phyloP scores from a whole-genome alignment of 352 stramenopile species.

The Globisporangium camurandrum region DNA sequence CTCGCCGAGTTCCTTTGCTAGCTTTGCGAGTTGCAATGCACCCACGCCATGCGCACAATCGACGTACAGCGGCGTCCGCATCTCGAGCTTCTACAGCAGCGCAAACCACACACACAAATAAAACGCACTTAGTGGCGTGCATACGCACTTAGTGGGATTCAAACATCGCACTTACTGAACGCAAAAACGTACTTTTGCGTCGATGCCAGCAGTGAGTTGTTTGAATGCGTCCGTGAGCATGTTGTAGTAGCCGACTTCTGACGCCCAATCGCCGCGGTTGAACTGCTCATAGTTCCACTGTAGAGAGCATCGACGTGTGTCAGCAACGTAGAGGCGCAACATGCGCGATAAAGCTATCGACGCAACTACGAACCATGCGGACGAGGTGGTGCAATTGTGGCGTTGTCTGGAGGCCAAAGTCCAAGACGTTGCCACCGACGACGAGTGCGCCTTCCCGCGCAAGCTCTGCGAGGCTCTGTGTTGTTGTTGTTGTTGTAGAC shows the following conservation, averaged over 20 bases:
- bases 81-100: slow-evolving; percentile 54
- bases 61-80: slow-evolving; percentile 79
- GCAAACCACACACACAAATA: neutral
- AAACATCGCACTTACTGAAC: neutral
- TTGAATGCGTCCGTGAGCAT: slow-evolving; percentile 92
- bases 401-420: slow-evolving; percentile 96
- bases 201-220: slow-evolving; percentile 71
- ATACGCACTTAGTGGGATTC: neutral
- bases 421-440: slow-evolving; percentile 85
- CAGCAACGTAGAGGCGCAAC: neutral
- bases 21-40: slow-evolving; percentile 65
- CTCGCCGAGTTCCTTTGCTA: slow-evolving; percentile 72
- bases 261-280: slow-evolving; percentile 84
- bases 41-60: slow-evolving; percentile 93
- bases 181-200: slow-evolving; percentile 70
- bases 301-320: neutral
- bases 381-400: slow-evolving; percentile 97
- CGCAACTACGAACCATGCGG: slow-evolving; percentile 57
- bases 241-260: slow-evolving; percentile 93
- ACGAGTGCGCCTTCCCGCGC: slow-evolving; percentile 84
- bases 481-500: too few species aligned
- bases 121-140: neutral
- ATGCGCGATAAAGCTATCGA: neutral
- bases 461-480: slow-evolving; percentile 78
- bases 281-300: slow-evolving; percentile 86